These are phyloP conservation scores for Blakeslea trispora DNA, from an alignment of 371 early-diverging fungal species.

Conservation along the genomic window DNA sequence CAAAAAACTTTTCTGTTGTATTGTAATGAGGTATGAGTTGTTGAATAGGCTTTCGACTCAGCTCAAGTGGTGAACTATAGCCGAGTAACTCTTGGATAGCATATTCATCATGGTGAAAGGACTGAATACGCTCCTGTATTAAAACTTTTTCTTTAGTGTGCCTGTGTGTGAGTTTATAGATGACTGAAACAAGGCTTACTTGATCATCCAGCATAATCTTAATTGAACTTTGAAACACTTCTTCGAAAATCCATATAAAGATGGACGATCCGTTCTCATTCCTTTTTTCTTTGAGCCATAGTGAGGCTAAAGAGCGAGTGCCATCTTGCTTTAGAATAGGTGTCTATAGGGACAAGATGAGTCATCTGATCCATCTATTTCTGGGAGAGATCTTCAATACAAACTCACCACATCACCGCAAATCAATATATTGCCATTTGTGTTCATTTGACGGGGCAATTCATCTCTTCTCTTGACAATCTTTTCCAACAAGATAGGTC, in stretches of 20 bases:
- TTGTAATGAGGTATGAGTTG: conserved; percentile 33
- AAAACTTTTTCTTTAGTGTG: too few species aligned
- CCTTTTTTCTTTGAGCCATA: conserved; percentile 69
- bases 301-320: conserved; percentile 57
- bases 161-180: too few species aligned
- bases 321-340: conserved; percentile 63
- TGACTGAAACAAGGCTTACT: conserved; percentile 7
- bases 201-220: conserved; percentile 22
- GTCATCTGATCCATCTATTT: not conserved
- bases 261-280: conserved; percentile 50
- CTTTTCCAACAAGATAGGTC: conserved; percentile 43
- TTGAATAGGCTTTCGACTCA: conserved; percentile 37
- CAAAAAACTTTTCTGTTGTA: conserved; percentile 56
- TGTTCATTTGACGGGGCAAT: conserved; percentile 12
- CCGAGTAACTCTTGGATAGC: conserved; percentile 46
- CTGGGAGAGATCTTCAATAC: not conserved
- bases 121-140: conserved; percentile 46
- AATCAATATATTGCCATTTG: conserved; percentile 51
- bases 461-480: conserved; percentile 45
- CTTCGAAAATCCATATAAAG: conserved; percentile 76
- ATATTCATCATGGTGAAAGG: conserved; percentile 49
- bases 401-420: conserved; percentile 67
- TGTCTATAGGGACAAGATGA: conserved; percentile 38
- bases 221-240: conserved; percentile 59
- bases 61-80: conserved; percentile 41